Evolutionary conservation across 208 protist genomes (phyloP).

Genomic region (Paratrypanosoma confusum): DNA sequence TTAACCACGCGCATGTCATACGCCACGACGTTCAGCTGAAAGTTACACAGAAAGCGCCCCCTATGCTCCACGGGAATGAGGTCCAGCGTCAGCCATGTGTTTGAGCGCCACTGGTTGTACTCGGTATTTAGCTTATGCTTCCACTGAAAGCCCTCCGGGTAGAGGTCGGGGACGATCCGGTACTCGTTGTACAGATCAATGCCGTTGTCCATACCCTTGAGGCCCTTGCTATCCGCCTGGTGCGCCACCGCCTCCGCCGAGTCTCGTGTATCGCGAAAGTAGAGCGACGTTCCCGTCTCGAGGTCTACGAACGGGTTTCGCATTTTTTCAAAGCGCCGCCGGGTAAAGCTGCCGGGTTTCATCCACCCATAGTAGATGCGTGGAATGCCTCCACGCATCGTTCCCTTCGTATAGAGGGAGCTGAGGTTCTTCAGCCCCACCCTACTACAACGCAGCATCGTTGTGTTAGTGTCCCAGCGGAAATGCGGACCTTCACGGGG

Average conservation of each 20-base stretch:
- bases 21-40: constrained; percentile 86
- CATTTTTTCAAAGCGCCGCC: constrained; percentile 89
- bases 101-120: constrained; percentile 91
- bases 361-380: constrained; percentile 91
- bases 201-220: constrained; percentile 88
- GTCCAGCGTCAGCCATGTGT: constrained; percentile 88
- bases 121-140: constrained; percentile 90
- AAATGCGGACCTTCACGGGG: no score
- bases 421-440: constrained; percentile 65
- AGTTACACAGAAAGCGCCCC: constrained; percentile 88
- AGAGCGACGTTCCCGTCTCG: constrained; percentile 85
- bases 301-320: constrained; percentile 89
- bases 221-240: constrained; percentile 77
- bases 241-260: constrained; percentile 79
- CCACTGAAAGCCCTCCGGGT: constrained; percentile 89
- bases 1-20: constrained; percentile 90
- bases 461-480: no score
- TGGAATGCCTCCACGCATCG: constrained; percentile 84
- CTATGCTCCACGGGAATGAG: constrained; percentile 88
- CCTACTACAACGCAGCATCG: no score
- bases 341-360: constrained; percentile 82
- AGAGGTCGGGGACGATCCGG: constrained; percentile 86
- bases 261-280: constrained; percentile 85
- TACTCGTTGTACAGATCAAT: constrained; percentile 90
- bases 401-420: constrained; percentile 81